Evolutionary conservation across 441 rosid species (phyloP), one percentile per base, ranked within the genome.

Genomic region (Populus tomentosa): DNA sequence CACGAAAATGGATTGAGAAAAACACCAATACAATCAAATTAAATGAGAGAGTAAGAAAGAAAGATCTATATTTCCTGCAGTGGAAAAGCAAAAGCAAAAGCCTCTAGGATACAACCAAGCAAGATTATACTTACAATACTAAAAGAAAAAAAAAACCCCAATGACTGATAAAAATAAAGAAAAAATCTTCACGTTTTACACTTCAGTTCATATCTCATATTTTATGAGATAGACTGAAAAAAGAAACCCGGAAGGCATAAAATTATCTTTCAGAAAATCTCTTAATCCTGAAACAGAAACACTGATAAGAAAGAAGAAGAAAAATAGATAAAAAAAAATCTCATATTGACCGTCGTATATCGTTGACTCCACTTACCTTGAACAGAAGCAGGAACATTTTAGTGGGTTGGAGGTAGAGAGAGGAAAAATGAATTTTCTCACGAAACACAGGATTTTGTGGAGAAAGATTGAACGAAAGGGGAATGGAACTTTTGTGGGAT

Each of bases 361-460:
- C 73, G 69, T 73, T 73, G 61, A 53, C 61, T 18, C 21, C 61
- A 53, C 61, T 73, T 33, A 62, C 64, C 70, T 56, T 71, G 70
- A 18, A 66, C 3, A 10, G 33, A 32, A 30, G 24, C 9, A 28
- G 53, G 0, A 23, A 18, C 14, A 13, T 64, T 28, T 64, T 64
- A 24, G 16, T 10, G 24, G 7, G 33, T 1, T 10, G 32, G 32
- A 64, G 32, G 67, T 64, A 10, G 67, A 26, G 38, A 62, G 38
- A 10, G 42, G 50, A 42, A 46, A 46, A 46, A 21, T 53, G 64
- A 63, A 38, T 61, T 77, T 30, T 30, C 33, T 75, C 18, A 24
- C 23, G 35, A 50, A 75, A 33, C 30, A 23, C 24, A 5, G 30
- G 63, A 35, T 56, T 72, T 50, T 67, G 20, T 36, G 11, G 5